These are phyloP conservation scores for Butyriboletus loyo DNA, from an alignment of 768 basidiomycete genomes.

Conservation along the genomic window DNA sequence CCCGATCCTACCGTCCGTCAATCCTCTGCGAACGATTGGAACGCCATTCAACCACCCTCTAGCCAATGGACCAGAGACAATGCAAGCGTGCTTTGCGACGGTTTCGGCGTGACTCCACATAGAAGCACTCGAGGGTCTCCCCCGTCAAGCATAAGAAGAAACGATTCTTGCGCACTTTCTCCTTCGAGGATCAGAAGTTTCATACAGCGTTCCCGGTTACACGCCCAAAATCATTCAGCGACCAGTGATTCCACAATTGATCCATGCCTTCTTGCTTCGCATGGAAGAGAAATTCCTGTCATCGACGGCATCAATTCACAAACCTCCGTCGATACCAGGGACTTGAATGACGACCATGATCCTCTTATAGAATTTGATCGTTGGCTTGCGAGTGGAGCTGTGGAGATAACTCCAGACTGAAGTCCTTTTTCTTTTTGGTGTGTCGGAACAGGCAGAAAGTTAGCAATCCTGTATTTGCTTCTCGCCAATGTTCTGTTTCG, in stretches of 20 bases:
- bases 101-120: neutral
- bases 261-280: neutral
- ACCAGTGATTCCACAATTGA: neutral
- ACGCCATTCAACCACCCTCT: conserved; percentile 2
- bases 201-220: conserved; percentile 5
- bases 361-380: conserved; percentile 65
- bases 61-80: conserved; percentile 9
- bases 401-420: conserved; percentile 45
- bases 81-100: neutral
- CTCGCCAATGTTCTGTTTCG: neutral
- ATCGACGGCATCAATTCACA: neutral
- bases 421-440: neutral
- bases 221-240: neutral
- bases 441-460: neutral
- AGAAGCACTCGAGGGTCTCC: neutral
- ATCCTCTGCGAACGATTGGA: neutral
- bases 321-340: neutral
- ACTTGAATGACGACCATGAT: conserved; percentile 32
- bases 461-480: neutral
- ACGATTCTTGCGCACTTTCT: conserved; percentile 14
- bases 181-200: conserved; percentile 27
- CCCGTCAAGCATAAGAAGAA: neutral
- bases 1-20: conserved; percentile 8
- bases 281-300: neutral
- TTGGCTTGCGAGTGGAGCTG: conserved; percentile 65